Percentiles rank a stretch among this genome's conserved stretches.
These are phyloP conservation scores for Candida cerambycidarum DNA, from an alignment of 805 yeast genomes.

Conservation along the genomic window DNA sequence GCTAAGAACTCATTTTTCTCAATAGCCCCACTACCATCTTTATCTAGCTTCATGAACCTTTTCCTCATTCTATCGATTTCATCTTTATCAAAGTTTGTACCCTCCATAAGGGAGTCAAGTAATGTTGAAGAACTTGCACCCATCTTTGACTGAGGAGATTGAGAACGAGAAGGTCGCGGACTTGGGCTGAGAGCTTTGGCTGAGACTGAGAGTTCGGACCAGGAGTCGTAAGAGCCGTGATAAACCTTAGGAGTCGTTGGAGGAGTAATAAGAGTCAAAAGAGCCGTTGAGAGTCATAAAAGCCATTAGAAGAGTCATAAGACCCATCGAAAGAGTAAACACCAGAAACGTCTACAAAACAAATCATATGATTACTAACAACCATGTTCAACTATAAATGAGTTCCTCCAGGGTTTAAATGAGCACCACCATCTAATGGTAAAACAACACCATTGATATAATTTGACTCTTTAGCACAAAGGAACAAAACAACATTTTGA, in stretches of 20 bases:
- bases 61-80: slow-evolving; percentile 90
- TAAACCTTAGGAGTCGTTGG: too few relatives aligned
- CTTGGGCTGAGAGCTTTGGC: too few relatives aligned
- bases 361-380: too few relatives aligned
- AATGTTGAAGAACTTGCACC: slow-evolving; percentile 61
- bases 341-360: too few relatives aligned
- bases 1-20: slow-evolving; percentile 87
- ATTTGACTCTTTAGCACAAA: slow-evolving; percentile 52
- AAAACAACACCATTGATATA: slow-evolving; percentile 67
- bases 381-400: slow-evolving; percentile 7
- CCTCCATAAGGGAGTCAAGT: slow-evolving; percentile 72
- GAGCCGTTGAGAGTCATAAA: too few relatives aligned
- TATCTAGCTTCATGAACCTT: slow-evolving; percentile 92
- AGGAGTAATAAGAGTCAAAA: too few relatives aligned
- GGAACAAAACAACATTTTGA: slow-evolving; percentile 53
- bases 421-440: slow-evolving; percentile 71
- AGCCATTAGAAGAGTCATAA: too few relatives aligned
- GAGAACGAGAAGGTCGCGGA: not conserved
- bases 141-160: slow-evolving; percentile 32
- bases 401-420: slow-evolving; percentile 28
- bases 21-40: slow-evolving; percentile 88
- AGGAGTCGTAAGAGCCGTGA: too few relatives aligned
- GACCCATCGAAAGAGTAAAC: too few relatives aligned
- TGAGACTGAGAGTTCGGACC: too few relatives aligned
- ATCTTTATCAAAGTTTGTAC: slow-evolving; percentile 83